Evolutionary conservation across 1,139 yeast species (phyloP), one percentile per base, ranked within the genome.

Genomic region (Nakaseomyces delphensis): DNA sequence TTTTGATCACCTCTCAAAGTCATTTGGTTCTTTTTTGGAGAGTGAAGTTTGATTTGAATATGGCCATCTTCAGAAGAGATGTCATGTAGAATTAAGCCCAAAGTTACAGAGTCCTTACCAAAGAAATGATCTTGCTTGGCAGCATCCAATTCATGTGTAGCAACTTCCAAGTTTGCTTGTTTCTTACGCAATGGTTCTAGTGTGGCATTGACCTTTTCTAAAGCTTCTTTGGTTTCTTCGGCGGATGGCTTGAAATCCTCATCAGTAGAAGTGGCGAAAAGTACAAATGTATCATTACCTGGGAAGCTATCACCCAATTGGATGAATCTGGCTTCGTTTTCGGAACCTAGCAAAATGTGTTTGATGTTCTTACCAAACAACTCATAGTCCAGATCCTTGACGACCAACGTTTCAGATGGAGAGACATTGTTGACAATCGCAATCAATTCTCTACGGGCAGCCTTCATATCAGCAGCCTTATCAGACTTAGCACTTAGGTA

Each of bases 311-410:
- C 70, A 13, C 75, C 71, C 11, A 76, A 62, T 44, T 83, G 75
- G 43, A 85, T 74, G 47, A 76, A 75, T 24, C 71, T 68, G 41
- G 79, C 79, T 41, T 72, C 66, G 40, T 70, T 67, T 43, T 70
- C 67, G 40, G 79, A 75, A 42, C 75, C 67, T 3, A 67, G 58
- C 47, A 65, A 66, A 54, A 70, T 65, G 43, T 65, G 67, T 49
- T 66, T 65, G 23, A 55, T 58, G 42, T 63, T 73, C 52, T 73
- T 74, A 37, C 67, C 65, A 48, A 76, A 68, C 49, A 87, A 76
- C 58, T 83, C 81, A 11, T 75, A 68, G 56, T 84, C 87, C 52
- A 91, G 73, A 54, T 84, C 96, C 15, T 67, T 62, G 42, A 86
- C 66, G 8, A 68, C 68, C 51, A 69, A 66, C 36, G 84, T 73